Conservation (phyloP, 2,329 filamentous ascomycete species). For the Zasmidium cellare region DNA sequence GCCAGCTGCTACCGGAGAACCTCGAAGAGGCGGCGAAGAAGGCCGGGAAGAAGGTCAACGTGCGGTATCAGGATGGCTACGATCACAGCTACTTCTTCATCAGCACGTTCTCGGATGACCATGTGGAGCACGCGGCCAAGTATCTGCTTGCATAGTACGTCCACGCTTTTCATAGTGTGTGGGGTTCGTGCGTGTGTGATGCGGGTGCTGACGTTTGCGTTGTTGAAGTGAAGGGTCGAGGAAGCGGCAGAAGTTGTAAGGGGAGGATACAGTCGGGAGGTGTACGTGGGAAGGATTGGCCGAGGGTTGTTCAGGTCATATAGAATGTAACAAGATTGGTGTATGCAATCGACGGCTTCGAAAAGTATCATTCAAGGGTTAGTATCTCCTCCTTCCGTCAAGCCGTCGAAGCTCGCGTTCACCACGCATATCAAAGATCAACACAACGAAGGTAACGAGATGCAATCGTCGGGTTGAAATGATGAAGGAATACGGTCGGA, state of each 20-base stretch:
- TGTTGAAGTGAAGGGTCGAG: conserved; percentile 1
- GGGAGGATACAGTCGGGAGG: neutral
- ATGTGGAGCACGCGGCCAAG: conserved; percentile 89
- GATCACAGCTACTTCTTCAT: conserved; percentile 99
- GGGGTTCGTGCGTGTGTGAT: conserved; percentile 1
- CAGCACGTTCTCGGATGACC: conserved; percentile 83
- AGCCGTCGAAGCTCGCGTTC: too few relatives aligned
- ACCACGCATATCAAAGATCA: too few relatives aligned
- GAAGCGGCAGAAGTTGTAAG: conserved; percentile 1
- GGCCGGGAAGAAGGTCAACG: conserved; percentile 68
- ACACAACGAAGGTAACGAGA: too few relatives aligned
- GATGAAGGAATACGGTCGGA: too few relatives aligned
- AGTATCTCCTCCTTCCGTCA: too few relatives aligned
- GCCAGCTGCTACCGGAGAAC: conserved; percentile 92
- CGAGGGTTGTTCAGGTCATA: too few relatives aligned
- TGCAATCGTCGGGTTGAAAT: too few relatives aligned
- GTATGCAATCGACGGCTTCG: neutral
- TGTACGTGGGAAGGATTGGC: neutral
- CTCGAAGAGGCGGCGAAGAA: conserved; percentile 77
- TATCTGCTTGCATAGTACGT: conserved; percentile 53
- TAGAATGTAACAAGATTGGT: neutral
- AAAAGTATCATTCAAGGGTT: neutral
- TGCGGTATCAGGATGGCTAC: conserved; percentile 87
- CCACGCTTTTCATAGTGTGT: neutral
- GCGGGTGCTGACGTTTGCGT: conserved; percentile 7